phyloP scores from a whole-genome alignment of 805 yeast genomes.

The Starmera quercuum region DNA sequence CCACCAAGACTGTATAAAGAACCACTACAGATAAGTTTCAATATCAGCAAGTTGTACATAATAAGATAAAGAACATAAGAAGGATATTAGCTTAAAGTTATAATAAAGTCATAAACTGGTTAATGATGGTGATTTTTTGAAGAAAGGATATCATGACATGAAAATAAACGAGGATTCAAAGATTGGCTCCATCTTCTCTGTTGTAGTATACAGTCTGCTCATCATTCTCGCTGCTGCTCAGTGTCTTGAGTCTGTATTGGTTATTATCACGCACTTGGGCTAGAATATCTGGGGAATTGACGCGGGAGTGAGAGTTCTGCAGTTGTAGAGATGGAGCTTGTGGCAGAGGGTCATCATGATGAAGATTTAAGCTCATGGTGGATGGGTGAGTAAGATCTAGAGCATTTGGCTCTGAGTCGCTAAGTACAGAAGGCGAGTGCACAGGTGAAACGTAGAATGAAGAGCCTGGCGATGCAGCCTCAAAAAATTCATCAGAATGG shows the following conservation, averaged over 20 bases:
- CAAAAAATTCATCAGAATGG: too few relatives aligned
- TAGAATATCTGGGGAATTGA: background rate
- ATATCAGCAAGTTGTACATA: too few relatives aligned
- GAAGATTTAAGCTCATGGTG: background rate
- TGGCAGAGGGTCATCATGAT: background rate
- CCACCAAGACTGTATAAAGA: too few relatives aligned
- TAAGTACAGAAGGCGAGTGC: background rate
- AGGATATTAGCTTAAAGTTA: too few relatives aligned
- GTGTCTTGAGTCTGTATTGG: background rate
- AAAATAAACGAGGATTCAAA: too few relatives aligned
- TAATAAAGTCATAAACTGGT: background rate
- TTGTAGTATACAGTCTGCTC: too few relatives aligned
- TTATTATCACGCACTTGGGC: background rate
- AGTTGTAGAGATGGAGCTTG: background rate
- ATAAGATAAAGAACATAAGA: too few relatives aligned
- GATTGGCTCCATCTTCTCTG: too few relatives aligned
- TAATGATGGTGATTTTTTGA: too few relatives aligned
- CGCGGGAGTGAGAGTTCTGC: background rate
- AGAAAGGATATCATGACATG: too few relatives aligned
- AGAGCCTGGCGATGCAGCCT: background rate
- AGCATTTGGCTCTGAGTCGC: background rate
- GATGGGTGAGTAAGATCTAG: background rate
- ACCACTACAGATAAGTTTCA: too few relatives aligned
- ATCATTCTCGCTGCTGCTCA: background rate
- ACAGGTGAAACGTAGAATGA: background rate